phyloP scores from a whole-genome alignment of 495 filamentous ascomycete genomes.

The Hyaloscypha finlandica region DNA sequence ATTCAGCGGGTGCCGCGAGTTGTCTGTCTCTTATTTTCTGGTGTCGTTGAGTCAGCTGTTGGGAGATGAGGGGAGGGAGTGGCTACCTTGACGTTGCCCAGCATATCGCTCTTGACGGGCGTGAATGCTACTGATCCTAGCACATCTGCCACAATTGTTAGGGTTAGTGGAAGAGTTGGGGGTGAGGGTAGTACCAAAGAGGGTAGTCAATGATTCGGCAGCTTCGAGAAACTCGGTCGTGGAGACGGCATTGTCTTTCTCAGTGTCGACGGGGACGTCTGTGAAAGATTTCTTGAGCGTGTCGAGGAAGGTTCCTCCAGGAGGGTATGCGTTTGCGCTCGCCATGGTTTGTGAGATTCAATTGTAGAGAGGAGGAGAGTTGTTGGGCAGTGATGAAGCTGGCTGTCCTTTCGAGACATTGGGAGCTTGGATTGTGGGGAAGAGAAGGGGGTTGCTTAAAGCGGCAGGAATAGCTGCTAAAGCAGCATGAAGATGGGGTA shows the following conservation, averaged over 20 bases:
- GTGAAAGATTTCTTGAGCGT: slow-evolving; percentile 79
- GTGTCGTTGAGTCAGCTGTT: slow-evolving; percentile 11
- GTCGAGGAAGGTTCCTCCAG: slow-evolving; percentile 79
- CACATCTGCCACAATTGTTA: slow-evolving; percentile 55
- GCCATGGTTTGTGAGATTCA: slow-evolving; percentile 17
- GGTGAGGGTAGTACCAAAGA: slow-evolving; percentile 68
- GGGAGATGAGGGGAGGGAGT: slow-evolving; percentile 24
- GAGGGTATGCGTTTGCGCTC: slow-evolving; percentile 41
- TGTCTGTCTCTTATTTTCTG: slow-evolving; percentile 92
- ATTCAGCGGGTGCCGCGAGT: slow-evolving; percentile 72
- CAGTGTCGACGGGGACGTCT: slow-evolving; percentile 72
- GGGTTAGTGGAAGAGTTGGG: not conserved
- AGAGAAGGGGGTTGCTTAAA: not conserved
- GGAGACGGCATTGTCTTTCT: slow-evolving; percentile 72
- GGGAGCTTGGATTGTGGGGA: not conserved
- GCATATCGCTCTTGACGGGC: slow-evolving; percentile 87
- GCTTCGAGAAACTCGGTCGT: slow-evolving; percentile 93
- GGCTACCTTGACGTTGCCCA: slow-evolving; percentile 86
- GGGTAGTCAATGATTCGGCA: slow-evolving; percentile 75
- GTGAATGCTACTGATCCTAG: slow-evolving; percentile 81
- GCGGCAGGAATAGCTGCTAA: not conserved
- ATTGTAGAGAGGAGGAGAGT: not conserved
- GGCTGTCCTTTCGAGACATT: not conserved
- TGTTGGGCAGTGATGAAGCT: not conserved
- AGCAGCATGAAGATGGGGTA: not conserved